These are phyloP conservation scores for Gaillardinia entomophila DNA, from an alignment of 805 yeast species.

Conservation along the genomic window DNA sequence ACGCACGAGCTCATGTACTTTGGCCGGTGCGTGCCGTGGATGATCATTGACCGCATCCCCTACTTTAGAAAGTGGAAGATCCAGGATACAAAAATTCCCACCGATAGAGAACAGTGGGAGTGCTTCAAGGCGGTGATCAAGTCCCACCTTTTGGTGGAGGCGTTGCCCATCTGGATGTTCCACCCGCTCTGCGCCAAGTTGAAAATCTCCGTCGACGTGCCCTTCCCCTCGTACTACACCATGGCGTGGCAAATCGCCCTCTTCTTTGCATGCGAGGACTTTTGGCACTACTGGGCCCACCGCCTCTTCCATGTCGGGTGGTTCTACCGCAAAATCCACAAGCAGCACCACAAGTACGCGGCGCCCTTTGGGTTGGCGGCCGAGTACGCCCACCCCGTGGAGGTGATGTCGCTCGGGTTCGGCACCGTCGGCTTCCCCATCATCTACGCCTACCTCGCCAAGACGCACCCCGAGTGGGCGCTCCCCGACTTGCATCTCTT, in stretches of 20 bases:
- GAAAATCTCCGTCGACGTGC: conserved; percentile 74
- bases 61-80: conserved; percentile 83
- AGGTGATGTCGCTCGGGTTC: conserved; percentile 82
- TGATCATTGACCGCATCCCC: conserved; percentile 77
- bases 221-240: conserved; percentile 67
- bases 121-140: conserved; percentile 80
- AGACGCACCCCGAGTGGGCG: conserved; percentile 26
- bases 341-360: conserved; percentile 96
- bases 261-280: conserved; percentile 83
- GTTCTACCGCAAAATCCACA: conserved; percentile 89
- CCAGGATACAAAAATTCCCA: conserved; percentile 80
- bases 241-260: conserved; percentile 63
- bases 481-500: conserved; percentile 62
- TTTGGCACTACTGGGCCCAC: conserved; percentile 97
- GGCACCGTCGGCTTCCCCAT: conserved; percentile 97
- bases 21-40: conserved; percentile 91
- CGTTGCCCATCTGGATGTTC: conserved; percentile 94
- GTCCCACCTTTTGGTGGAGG: conserved; percentile 89
- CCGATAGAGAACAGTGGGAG: conserved; percentile 83
- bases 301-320: conserved; percentile 83
- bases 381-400: conserved; percentile 96
- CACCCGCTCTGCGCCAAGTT: conserved; percentile 83
- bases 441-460: conserved; percentile 69
- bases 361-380: conserved; percentile 98
- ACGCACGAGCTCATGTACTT: conserved; percentile 88